phyloP scores from a whole-genome alignment of 2,329 filamentous ascomycete species.

The Amesomyces nigricolor region DNA sequence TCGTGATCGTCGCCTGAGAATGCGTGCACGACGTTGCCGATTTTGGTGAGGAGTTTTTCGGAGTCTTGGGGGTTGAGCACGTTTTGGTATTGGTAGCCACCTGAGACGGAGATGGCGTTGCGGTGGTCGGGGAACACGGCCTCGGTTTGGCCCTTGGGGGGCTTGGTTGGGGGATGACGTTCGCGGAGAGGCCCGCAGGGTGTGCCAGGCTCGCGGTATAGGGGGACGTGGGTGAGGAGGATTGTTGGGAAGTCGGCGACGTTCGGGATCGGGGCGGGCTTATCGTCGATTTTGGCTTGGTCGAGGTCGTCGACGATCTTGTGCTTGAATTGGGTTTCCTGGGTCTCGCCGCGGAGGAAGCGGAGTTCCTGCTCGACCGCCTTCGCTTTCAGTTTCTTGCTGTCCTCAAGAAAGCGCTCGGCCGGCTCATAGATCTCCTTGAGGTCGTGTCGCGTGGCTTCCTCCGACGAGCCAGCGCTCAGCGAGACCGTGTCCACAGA shows the following conservation, averaged over 20 bases:
- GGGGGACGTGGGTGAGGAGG: conserved; percentile 82
- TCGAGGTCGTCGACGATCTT: conserved; percentile 53
- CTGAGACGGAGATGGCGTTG: conserved; percentile 71
- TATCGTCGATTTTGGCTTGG: conserved; percentile 40
- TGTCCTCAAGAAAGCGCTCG: conserved; percentile 66
- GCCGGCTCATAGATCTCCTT: conserved; percentile 68
- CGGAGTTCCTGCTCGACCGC: conserved; percentile 65
- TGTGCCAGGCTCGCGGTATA: conserved; percentile 75
- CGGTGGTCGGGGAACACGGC: conserved; percentile 58
- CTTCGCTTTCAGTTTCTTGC: conserved; percentile 59
- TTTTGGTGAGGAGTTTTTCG: conserved; percentile 64
- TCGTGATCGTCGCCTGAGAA: conserved; percentile 98
- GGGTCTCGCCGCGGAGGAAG: conserved; percentile 54
- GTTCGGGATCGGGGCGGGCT: conserved; percentile 37
- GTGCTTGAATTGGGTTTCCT: conserved; percentile 53
- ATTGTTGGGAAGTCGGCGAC: conserved; percentile 72
- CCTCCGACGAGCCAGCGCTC: conserved; percentile 59
- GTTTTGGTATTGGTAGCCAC: conserved; percentile 95
- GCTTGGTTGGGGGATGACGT: conserved; percentile 67
- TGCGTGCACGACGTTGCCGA: conserved; percentile 77
- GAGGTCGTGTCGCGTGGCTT: conserved; percentile 47
- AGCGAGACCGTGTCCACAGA: conserved; percentile 85
- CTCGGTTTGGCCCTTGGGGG: conserved; percentile 50
- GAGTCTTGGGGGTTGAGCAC: conserved; percentile 76
- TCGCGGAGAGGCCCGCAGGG: conserved; percentile 86